Evolutionary conservation across 352 stramenopile species (phyloP), one percentile per base, ranked within the genome.

Genomic region (Phytophthora vignae): DNA sequence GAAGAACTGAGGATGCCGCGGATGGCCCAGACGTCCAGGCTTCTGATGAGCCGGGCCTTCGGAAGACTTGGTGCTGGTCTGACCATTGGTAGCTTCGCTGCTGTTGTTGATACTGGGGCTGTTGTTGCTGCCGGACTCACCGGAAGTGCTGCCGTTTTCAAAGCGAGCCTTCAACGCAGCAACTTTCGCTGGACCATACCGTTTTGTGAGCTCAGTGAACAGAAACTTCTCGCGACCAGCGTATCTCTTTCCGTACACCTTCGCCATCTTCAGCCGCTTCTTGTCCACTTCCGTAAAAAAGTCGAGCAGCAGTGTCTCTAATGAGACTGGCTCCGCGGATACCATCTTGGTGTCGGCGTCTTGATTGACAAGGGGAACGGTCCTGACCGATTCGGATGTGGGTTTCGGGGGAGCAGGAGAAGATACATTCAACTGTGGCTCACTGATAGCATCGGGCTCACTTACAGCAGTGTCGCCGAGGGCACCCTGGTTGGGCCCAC

Each of bases 211-310:
- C 46, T 92, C 87, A 17, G 71, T 56, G 29, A 95, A 95, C 22
- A 95, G 54, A 49, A 77, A 84, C n/a, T 88, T 79, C 50, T 93
- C 85, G 53, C 83, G 81, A 8, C 80, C 83, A 25, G 76, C 76
- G 66, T 95, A 95, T n/a, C 87, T 69, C 58, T 84, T 89, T 2
- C 76, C 74, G 55, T 93, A 93, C 38, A 83, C 81, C 55, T 84
- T 79, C 3, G 83, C 87, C 84, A 92, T 93, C 17, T 76, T 82
- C 27, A 90, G 19, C 44, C 85, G 87, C 22, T 70, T 79, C 60
- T 81, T 83, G 61, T 95, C 87, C 7, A 90, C 73, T 50, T 82
- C 65, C 2, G 70, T 82, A 57, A 91, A 95, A 57, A 95, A 95
- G 15, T 86, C 77, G 7, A 79, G 50, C 29, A 95, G 52, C n/a